Percentiles rank a stretch among this genome's conserved stretches.
Evolutionary conservation across 768 basidiomycete species (phyloP).

Genomic region (Pisolithus orientalis): DNA sequence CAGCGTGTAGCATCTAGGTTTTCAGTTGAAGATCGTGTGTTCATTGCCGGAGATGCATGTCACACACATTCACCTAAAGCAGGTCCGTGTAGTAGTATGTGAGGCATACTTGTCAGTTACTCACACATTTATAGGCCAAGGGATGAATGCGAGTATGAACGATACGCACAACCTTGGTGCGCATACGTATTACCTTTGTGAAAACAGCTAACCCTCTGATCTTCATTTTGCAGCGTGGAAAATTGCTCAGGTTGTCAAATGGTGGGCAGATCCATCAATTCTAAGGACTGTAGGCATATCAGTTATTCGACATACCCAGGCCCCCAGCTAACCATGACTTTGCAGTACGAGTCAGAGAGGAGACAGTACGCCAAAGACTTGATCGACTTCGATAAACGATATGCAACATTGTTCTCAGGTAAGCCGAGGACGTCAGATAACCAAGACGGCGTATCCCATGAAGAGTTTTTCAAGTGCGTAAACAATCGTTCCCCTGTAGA

Average conservation of each 20-base stretch:
- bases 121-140: conserved; percentile 35
- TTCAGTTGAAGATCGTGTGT: conserved; percentile 40
- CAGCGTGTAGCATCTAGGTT: conserved; percentile 52
- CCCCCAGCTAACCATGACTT: not conserved
- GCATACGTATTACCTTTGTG: not conserved
- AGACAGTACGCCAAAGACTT: conserved; percentile 49
- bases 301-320: conserved; percentile 7
- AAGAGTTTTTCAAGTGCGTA: no score
- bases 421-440: no score
- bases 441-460: no score
- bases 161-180: conserved; percentile 47
- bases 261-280: conserved; percentile 39
- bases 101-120: not conserved
- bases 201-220: not conserved
- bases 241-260: conserved; percentile 41
- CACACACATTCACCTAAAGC: conserved; percentile 42
- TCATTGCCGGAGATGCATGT: conserved; percentile 54
- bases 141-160: conserved; percentile 49
- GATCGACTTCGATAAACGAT: conserved; percentile 44
- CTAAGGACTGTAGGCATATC: conserved; percentile 34
- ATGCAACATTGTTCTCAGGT: not conserved
- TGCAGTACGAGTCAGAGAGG: conserved; percentile 48
- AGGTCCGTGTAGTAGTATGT: conserved; percentile 17
- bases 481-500: no score
- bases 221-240: conserved; percentile 38